phyloP scores from a whole-genome alignment of 1,284 basidiomycete genomes.

The Chalciporus piperatoides region DNA sequence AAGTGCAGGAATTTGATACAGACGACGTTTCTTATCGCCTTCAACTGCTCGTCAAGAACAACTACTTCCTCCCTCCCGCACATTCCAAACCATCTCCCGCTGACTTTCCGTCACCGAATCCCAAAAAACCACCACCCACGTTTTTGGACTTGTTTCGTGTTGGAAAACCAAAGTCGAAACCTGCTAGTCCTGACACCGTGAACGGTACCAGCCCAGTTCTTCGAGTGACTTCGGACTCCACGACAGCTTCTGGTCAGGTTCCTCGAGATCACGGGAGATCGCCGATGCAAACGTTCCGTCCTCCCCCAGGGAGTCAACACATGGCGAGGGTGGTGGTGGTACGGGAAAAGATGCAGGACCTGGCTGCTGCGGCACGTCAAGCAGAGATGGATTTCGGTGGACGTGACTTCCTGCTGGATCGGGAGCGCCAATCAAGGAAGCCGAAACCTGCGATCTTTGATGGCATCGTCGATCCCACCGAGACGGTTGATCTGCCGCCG shows the following conservation, averaged over 20 bases:
- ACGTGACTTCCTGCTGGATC: constrained; percentile 39
- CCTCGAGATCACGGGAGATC: constrained; percentile 40
- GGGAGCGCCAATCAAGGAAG: constrained; percentile 27
- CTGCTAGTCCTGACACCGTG: constrained; percentile 47
- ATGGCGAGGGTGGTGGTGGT: constrained; percentile 70
- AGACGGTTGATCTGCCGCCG: constrained; percentile 69
- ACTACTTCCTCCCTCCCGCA: constrained; percentile 79
- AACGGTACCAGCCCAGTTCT: constrained; percentile 47
- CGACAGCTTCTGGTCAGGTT: constrained; percentile 41
- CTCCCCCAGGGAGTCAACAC: constrained; percentile 34
- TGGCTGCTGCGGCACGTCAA: constrained; percentile 63
- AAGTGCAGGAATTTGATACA: constrained; percentile 55
- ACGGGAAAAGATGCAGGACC: constrained; percentile 70
- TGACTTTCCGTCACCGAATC: constrained; percentile 46
- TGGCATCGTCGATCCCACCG: constrained; percentile 75
- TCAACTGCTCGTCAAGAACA: constrained; percentile 75
- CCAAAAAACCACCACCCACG: constrained; percentile 48
- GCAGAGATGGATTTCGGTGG: constrained; percentile 66
- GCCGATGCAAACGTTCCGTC: constrained; percentile 39
- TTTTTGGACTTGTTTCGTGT: constrained; percentile 69
- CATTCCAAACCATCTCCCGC: constrained; percentile 71
- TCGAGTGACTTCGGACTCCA: constrained; percentile 61
- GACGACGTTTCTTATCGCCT: constrained; percentile 82
- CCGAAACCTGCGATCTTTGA: constrained; percentile 36
- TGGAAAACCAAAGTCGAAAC: constrained; percentile 62